Conservation (phyloP, 352 stramenopile species). For the Aphanomyces cochlioides region DNA sequence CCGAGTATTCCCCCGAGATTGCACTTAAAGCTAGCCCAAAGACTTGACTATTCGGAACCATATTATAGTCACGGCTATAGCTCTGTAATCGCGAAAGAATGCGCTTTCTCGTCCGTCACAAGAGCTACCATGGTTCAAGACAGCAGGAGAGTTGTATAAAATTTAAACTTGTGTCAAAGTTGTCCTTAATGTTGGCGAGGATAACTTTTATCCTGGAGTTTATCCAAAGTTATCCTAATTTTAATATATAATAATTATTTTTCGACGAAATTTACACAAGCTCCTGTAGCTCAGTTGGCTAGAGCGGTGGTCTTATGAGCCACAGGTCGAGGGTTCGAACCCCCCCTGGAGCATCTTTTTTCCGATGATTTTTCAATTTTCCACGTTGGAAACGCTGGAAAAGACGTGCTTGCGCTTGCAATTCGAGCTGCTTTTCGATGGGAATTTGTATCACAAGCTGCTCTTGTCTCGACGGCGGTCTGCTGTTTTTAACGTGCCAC, state of each 20-base stretch:
- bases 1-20: too few species aligned
- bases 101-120: too few species aligned
- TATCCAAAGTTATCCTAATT: not conserved
- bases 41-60: too few species aligned
- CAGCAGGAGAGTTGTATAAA: too few species aligned
- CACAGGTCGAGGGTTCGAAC: constrained; percentile 62
- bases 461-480: not conserved
- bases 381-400: not conserved
- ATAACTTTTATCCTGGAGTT: too few species aligned
- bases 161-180: too few species aligned
- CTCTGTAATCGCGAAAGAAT: too few species aligned
- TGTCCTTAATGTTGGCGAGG: too few species aligned
- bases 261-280: constrained; percentile 8
- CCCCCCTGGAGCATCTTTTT: constrained; percentile 46
- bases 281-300: constrained; percentile 70
- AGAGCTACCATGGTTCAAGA: too few species aligned
- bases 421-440: not conserved
- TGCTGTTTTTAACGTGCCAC: too few species aligned
- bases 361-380: constrained; percentile 12
- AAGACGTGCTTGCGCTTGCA: not conserved
- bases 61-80: too few species aligned
- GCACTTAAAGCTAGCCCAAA: too few species aligned
- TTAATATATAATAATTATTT: not conserved
- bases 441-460: not conserved
- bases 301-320: constrained; percentile 70